Base-by-base conservation (phyloP, 2,329 filamentous ascomycete species). In the Fusarium pseudonygamai region DNA sequence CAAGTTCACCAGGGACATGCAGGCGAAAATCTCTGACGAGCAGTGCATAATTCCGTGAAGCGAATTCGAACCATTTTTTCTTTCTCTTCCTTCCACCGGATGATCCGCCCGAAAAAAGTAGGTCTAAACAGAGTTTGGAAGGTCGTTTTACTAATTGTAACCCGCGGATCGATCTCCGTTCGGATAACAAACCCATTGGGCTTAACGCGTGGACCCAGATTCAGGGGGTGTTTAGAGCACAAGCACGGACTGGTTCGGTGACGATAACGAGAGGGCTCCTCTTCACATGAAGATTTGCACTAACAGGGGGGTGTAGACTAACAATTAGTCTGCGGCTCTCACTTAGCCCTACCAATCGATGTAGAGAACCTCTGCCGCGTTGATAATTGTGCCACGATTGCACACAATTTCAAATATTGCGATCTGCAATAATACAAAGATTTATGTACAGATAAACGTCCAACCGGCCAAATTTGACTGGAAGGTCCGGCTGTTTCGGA, bases 81-180 rank as follows among this genome's bases (percentile, higher is more conserved):
- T 4, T 7, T 20, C 18, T 7, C 28, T 24, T 32, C 12, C 13
- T 26, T 58, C 40, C 18, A 18, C 40, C 40, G 40, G 40, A n/a
- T 58, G 40, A 58, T 49, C 55, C 11, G 20, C 40, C 55, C 55
- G 40, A 36, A 47, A 28, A 10, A 28, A 12, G 12, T 13, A 28
- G 24, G 34, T 16, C 20, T 39, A 53, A 53, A 49, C 55, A 34
- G 18, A 57, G 24, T 57, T 56, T 57, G 59, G 59, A 61, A 43
- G 59, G 37, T 37, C 49, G 36, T 24, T 60, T 60, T 60, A 28
- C 49, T 55, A 15, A 34, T 34, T 40, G 58, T 24, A 16, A 42
- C 49, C n/a, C 49, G 10, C 49, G 49, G 59, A 57, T 57, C 59
- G 59, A 61, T 43, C 59, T 57, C 30, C 49, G 37, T 30, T 53